These are phyloP conservation scores for Hypericum perforatum DNA, from an alignment of 345 rosid genomes.

Conservation along the genomic window DNA sequence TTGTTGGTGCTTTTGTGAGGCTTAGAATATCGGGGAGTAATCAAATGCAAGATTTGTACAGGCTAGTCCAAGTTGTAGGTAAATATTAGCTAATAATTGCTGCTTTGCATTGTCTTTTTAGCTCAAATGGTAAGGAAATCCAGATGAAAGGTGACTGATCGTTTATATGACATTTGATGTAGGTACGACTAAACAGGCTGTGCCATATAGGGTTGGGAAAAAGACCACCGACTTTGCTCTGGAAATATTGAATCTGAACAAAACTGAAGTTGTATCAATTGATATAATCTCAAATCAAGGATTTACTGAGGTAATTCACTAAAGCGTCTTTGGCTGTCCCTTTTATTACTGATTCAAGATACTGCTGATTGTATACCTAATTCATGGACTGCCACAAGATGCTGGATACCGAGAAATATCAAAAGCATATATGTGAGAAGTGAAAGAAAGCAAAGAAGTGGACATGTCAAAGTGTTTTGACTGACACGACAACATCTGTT, in stretches of 20 bases:
- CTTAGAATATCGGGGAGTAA: slow-evolving; percentile 80
- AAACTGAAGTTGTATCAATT: slow-evolving; percentile 75
- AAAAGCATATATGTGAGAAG: no score
- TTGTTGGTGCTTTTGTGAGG: slow-evolving; percentile 80
- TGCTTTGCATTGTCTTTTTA: slow-evolving; percentile 5
- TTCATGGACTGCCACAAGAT: no score
- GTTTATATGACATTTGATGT: slow-evolving; percentile 11
- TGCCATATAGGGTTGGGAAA: slow-evolving; percentile 87
- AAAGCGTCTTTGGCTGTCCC: background rate
- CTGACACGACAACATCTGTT: no score
- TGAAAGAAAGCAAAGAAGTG: no score
- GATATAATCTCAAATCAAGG: slow-evolving; percentile 98
- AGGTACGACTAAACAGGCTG: slow-evolving; percentile 84
- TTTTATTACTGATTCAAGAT: background rate
- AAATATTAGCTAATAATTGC: slow-evolving; percentile 19
- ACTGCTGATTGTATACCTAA: no score
- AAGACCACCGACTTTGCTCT: slow-evolving; percentile 57
- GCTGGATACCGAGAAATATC: no score
- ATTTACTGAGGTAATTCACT: slow-evolving; percentile 73
- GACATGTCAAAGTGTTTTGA: no score
- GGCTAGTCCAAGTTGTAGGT: slow-evolving; percentile 96
- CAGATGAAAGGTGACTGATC: background rate
- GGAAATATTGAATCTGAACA: slow-evolving; percentile 82
- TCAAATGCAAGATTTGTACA: slow-evolving; percentile 95
- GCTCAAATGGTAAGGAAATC: no score